These are phyloP conservation scores for Botrytis pseudocinerea DNA, from an alignment of 2,329 filamentous ascomycete species.

Conservation along the genomic window DNA sequence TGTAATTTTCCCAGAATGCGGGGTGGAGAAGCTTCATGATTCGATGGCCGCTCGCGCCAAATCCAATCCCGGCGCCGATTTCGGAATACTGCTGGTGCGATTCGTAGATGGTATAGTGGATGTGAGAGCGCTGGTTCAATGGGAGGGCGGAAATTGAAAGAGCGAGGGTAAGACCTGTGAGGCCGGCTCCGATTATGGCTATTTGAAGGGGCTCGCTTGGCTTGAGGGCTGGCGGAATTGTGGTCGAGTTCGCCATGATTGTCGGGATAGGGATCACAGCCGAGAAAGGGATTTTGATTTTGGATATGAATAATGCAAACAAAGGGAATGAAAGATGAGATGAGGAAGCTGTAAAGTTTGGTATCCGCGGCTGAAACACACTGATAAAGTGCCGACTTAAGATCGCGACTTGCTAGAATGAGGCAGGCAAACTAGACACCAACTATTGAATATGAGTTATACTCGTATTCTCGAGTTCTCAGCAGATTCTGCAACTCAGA, in stretches of 20 bases:
- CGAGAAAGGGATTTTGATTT: no score
- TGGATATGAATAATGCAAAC: not conserved
- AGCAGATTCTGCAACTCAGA: not conserved
- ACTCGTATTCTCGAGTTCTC: not conserved
- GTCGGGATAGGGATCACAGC: fast-evolving
- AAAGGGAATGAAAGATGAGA: no score
- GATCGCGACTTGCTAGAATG: not conserved
- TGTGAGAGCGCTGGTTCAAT: not conserved
- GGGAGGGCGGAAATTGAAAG: not conserved
- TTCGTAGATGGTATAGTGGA: constrained; percentile 14
- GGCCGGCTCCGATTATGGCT: constrained; percentile 3
- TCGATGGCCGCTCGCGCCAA: constrained; percentile 9
- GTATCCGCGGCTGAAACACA: not conserved
- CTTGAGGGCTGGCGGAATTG: fast-evolving
- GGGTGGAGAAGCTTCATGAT: constrained; percentile 11
- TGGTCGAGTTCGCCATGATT: not conserved
- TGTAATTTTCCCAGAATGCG: constrained; percentile 1
- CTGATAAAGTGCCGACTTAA: not conserved
- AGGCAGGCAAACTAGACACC: not conserved
- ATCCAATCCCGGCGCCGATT: constrained; percentile 9
- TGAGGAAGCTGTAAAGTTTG: not conserved
- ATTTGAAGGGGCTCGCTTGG: not conserved
- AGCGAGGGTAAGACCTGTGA: not conserved
- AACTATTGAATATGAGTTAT: not conserved
- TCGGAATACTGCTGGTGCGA: not conserved